A percentile compares a stretch with the other conserved stretches of the same genome.
phyloP scores from a whole-genome alignment of 306 rosid species.

The Prunus kanzakura region DNA sequence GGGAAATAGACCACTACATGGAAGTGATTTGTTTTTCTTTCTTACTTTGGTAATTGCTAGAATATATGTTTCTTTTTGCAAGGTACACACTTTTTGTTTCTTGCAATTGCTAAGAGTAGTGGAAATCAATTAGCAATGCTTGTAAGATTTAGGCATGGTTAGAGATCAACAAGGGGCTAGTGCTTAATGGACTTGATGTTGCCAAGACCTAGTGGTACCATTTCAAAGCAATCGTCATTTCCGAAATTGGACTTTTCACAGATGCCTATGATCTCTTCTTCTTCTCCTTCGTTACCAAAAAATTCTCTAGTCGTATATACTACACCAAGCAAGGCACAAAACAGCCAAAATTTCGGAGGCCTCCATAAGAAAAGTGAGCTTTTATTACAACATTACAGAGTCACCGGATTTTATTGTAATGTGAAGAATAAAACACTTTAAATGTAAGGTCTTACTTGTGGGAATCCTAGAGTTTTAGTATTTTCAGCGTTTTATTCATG shows the following conservation, averaged over 20 bases:
- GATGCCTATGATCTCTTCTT: constrained; percentile 6
- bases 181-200: constrained; percentile 10
- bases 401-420: too few species aligned
- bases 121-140: neutral
- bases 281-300: constrained; percentile 3
- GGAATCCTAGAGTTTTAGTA: too few species aligned
- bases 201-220: constrained; percentile 13
- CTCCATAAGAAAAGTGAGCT: too few species aligned
- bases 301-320: neutral
- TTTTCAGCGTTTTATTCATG: too few species aligned
- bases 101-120: neutral
- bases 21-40: too few species aligned
- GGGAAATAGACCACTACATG: too few species aligned
- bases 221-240: constrained; percentile 7
- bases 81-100: neutral
- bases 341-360: too few species aligned
- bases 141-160: neutral
- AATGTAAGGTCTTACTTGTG: too few species aligned
- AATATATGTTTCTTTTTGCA: neutral
- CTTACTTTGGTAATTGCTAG: neutral
- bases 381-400: too few species aligned
- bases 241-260: constrained; percentile 14
- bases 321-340: neutral
- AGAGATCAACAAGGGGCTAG: neutral
- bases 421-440: too few species aligned